Evolutionary conservation across 345 rosid genomes (phyloP).

Genomic region (Triadica sebifera): DNA sequence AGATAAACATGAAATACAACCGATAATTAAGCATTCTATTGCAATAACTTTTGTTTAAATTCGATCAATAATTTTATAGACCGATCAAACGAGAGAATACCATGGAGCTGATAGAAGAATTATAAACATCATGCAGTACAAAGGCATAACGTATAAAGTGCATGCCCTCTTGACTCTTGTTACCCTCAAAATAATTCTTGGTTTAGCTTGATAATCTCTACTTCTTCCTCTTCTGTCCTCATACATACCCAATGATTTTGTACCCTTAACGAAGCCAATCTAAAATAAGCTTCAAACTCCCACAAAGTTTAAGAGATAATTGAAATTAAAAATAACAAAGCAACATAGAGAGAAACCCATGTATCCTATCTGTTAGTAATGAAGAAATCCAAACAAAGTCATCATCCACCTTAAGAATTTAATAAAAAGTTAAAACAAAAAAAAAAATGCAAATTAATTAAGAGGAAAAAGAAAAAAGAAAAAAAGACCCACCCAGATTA

Average conservation of each 20-base stretch:
- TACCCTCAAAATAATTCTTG: conserved; percentile 22
- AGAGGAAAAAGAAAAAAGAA: not conserved
- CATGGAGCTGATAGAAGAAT: no score
- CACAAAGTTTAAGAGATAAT: conserved; percentile 17
- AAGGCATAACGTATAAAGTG: not conserved
- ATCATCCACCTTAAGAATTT: conserved; percentile 29
- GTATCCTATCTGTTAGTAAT: conserved; percentile 42
- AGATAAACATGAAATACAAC: conserved; percentile 5
- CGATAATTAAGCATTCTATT: no score
- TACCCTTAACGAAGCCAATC: conserved; percentile 40
- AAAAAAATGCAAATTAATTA: conserved; percentile 12
- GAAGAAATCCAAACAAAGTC: conserved; percentile 45
- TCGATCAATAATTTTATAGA: no score
- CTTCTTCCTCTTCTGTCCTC: conserved; percentile 14
- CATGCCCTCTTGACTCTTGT: conserved; percentile 2
- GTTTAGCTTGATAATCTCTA: conserved; percentile 16
- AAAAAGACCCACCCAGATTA: conserved; percentile 24
- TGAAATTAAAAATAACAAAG: conserved; percentile 1
- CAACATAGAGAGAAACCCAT: conserved; percentile 22
- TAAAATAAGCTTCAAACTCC: conserved; percentile 46
- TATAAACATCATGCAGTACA: no score
- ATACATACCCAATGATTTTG: conserved; percentile 8
- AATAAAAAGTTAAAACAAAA: conserved; percentile 24
- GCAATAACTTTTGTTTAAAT: no score
- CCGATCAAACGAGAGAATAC: no score